Evolutionary conservation across 371 early-diverging fungal genomes (phyloP).

Genomic region (Lichtheimia corymbifera): DNA sequence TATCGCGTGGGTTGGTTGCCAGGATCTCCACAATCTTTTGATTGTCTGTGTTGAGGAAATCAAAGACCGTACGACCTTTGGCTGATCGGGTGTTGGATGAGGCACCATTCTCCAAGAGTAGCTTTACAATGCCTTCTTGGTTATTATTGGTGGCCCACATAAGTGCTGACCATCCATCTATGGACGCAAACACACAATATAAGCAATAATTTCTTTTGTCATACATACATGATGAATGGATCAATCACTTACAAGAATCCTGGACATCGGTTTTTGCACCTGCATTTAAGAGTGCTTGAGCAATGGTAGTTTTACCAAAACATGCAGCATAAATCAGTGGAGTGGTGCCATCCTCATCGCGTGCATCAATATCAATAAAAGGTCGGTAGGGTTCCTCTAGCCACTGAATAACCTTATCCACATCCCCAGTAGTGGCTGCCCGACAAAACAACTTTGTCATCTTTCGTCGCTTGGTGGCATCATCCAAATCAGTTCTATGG

Average conservation of each 20-base stretch:
- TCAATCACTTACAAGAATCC: constrained; percentile 56
- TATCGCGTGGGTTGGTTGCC: constrained; percentile 58
- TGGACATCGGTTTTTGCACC: constrained; percentile 80
- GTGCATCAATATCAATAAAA: constrained; percentile 74
- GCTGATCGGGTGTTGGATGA: constrained; percentile 66
- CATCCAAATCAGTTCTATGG: constrained; percentile 21
- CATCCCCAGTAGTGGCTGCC: constrained; percentile 84
- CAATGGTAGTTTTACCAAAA: constrained; percentile 80
- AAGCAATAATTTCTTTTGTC: constrained; percentile 9
- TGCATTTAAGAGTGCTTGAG: constrained; percentile 65
- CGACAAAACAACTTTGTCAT: constrained; percentile 56
- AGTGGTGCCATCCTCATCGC: constrained; percentile 83
- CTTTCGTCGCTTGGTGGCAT: constrained; percentile 46
- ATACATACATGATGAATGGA: not conserved
- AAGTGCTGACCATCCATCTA: constrained; percentile 92
- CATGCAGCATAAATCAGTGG: constrained; percentile 89
- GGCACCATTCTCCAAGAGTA: constrained; percentile 81
- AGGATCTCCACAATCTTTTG: constrained; percentile 62
- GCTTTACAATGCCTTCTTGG: constrained; percentile 70
- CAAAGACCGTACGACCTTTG: constrained; percentile 80
- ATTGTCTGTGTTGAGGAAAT: constrained; percentile 68
- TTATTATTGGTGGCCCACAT: constrained; percentile 95
- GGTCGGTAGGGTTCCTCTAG: constrained; percentile 45
- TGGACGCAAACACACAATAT: not conserved
- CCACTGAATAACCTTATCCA: constrained; percentile 82